Percentiles rank a stretch among this genome's conserved stretches.
These are phyloP conservation scores for Typha latifolia DNA, from an alignment of 176 grass and related monocot genomes.

Conservation along the genomic window DNA sequence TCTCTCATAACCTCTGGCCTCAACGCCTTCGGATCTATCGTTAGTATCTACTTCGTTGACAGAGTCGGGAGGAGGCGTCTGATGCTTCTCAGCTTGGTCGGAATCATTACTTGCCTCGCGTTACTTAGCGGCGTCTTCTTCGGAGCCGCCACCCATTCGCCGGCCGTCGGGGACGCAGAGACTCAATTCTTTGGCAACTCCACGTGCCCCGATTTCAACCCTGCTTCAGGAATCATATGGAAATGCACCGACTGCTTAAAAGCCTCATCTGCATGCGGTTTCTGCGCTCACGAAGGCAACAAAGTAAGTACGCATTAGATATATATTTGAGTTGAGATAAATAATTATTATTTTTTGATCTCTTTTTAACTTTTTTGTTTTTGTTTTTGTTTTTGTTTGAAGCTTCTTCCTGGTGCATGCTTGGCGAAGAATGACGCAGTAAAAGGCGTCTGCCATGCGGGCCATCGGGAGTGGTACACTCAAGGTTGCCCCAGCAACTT, in stretches of 20 bases:
- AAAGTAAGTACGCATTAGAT: constrained; percentile 36
- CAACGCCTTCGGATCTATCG: constrained; percentile 63
- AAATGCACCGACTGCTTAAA: constrained; percentile 72
- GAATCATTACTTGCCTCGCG: constrained; percentile 59
- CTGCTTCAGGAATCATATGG: constrained; percentile 30
- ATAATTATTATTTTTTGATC: too few species aligned
- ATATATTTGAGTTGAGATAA: too few species aligned
- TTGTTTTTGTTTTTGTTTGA: neutral
- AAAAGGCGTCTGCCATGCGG: constrained; percentile 27
- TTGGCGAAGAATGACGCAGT: constrained; percentile 25
- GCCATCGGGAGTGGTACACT: constrained; percentile 53
- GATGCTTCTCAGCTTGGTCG: constrained; percentile 73
- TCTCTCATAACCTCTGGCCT: constrained; percentile 90
- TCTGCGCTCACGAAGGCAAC: constrained; percentile 59
- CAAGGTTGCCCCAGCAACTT: constrained; percentile 81
- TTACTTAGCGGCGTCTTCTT: constrained; percentile 62
- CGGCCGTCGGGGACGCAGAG: constrained; percentile 32
- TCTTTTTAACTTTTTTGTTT: too few species aligned
- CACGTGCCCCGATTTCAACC: constrained; percentile 43
- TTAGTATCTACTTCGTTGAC: constrained; percentile 95
- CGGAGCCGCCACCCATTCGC: constrained; percentile 44
- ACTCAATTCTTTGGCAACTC: constrained; percentile 42
- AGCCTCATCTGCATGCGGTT: constrained; percentile 54
- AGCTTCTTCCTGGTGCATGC: constrained; percentile 81
- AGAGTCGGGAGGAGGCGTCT: constrained; percentile 53